These are phyloP conservation scores for Cordyceps cateniannulata DNA, from an alignment of 2,329 filamentous ascomycete genomes.

Conservation along the genomic window DNA sequence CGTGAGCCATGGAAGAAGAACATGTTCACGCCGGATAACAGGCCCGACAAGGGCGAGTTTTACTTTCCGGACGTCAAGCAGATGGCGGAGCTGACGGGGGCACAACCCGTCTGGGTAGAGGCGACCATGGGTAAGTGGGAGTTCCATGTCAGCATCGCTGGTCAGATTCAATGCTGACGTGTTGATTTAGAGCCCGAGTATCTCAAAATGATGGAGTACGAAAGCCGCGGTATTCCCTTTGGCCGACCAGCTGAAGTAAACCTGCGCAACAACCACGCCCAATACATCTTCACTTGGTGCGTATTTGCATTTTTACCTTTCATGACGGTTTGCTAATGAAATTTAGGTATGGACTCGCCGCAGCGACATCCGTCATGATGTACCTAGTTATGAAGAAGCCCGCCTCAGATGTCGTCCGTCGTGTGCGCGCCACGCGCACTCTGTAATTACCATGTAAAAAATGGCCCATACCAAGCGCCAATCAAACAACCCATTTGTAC, in stretches of 20 bases:
- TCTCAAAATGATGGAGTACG: conserved; percentile 66
- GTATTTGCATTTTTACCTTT: conserved; percentile 19
- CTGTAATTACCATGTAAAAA: conserved; percentile 19
- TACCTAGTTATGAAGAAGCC: conserved; percentile 93
- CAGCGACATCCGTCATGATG: conserved; percentile 89
- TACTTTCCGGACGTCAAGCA: conserved; percentile 91
- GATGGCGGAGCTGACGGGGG: conserved; percentile 79
- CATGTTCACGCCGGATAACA: conserved; percentile 90
- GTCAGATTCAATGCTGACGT: conserved; percentile 10
- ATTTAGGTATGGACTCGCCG: conserved; percentile 72
- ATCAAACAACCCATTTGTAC: conserved; percentile 17
- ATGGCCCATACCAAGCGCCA: not conserved
- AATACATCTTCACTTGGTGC: conserved; percentile 99
- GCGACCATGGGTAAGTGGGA: conserved; percentile 73
- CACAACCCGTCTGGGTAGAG: conserved; percentile 90
- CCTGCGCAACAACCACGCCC: conserved; percentile 89
- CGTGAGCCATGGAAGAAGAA: conserved; percentile 95
- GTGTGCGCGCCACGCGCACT: conserved; percentile 54
- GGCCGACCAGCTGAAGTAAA: conserved; percentile 85
- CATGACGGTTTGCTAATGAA: not conserved
- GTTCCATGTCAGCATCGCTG: not conserved
- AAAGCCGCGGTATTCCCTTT: conserved; percentile 79
- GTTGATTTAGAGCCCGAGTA: conserved; percentile 62
- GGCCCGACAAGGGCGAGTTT: conserved; percentile 75
- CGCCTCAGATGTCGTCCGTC: conserved; percentile 61